Evolutionary conservation across 2,329 filamentous ascomycete species (phyloP).

Genomic region (Talaromyces rugulosus): DNA sequence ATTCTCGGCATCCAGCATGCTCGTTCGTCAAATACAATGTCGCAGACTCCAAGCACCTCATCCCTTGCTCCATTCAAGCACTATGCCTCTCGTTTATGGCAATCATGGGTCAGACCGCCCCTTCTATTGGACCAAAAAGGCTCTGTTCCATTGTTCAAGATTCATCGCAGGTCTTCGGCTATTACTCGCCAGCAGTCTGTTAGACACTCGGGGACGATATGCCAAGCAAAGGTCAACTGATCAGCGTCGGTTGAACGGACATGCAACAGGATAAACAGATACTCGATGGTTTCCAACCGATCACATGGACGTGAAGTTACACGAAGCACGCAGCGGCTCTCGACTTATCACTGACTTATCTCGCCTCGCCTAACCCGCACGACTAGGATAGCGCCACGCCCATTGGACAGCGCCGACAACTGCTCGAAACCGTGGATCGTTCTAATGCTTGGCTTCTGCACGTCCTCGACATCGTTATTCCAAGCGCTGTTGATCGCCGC

Average conservation of each 20-base stretch:
- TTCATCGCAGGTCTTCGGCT: not conserved
- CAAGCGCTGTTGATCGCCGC: not conserved
- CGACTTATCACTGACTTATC: not conserved
- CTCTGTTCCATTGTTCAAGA: not conserved
- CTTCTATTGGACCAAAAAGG: not conserved
- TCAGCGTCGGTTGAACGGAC: not conserved
- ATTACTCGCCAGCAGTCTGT: not conserved
- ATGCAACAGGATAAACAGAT: not conserved
- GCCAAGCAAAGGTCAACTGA: not conserved
- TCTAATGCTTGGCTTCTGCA: not conserved
- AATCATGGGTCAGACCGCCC: not conserved
- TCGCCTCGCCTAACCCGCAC: not conserved
- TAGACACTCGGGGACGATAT: too few relatives aligned
- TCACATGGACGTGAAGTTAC: not conserved
- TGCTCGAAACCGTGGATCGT: not conserved
- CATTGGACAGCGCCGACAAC: not conserved
- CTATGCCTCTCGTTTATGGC: not conserved
- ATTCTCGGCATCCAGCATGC: not conserved
- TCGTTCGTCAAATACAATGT: too few relatives aligned
- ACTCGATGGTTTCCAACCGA: not conserved
- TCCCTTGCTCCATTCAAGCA: not conserved
- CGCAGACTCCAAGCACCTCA: not conserved
- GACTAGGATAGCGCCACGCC: not conserved
- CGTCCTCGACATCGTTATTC: not conserved
- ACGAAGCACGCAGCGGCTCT: not conserved